Conservation (phyloP, 2,329 filamentous ascomycete species). For the Ophiostoma montium region DNA sequence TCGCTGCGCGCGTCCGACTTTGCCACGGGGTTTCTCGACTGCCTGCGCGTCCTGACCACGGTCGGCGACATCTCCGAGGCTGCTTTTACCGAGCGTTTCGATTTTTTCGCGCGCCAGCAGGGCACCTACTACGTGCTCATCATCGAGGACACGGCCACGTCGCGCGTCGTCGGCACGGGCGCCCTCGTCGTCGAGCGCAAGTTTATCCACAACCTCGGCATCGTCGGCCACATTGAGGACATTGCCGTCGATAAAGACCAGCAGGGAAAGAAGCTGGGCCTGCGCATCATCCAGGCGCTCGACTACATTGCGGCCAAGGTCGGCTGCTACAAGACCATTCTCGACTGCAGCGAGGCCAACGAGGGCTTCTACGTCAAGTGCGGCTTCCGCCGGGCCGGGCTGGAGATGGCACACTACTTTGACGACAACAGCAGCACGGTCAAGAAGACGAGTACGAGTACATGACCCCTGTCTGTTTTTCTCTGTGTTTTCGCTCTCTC, state of each 20-base stretch:
- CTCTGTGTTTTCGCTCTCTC: no score
- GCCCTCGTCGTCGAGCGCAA: slow-evolving; percentile 87
- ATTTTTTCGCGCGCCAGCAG: slow-evolving; percentile 61
- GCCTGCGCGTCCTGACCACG: slow-evolving; percentile 78
- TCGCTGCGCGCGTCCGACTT: slow-evolving; percentile 69
- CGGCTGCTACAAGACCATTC: slow-evolving; percentile 93
- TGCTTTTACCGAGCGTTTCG: slow-evolving; percentile 65
- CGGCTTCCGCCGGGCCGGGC: slow-evolving; percentile 77
- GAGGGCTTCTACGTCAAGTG: slow-evolving; percentile 98
- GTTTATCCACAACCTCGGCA: slow-evolving; percentile 70
- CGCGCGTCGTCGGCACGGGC: slow-evolving; percentile 74
- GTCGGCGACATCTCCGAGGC: slow-evolving; percentile 73
- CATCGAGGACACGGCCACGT: slow-evolving; percentile 54
- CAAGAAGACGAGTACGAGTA: slow-evolving; percentile 15
- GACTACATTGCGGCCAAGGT: slow-evolving; percentile 77
- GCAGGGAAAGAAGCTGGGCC: slow-evolving; percentile 91
- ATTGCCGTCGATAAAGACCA: slow-evolving; percentile 91
- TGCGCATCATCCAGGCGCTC: slow-evolving; percentile 85
- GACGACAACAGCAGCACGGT: no score
- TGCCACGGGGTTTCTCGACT: slow-evolving; percentile 72
- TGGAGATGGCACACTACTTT: slow-evolving; percentile 97
- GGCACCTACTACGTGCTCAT: slow-evolving; percentile 77
- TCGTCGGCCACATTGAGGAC: slow-evolving; percentile 93
- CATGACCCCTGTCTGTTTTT: slow-evolving; percentile 1
- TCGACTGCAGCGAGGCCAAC: slow-evolving; percentile 92